Percentiles rank a stretch among this genome's conserved stretches.
Conservation (phyloP, 2,329 filamentous ascomycete genomes). For the Paraphaeosphaeria minitans region DNA sequence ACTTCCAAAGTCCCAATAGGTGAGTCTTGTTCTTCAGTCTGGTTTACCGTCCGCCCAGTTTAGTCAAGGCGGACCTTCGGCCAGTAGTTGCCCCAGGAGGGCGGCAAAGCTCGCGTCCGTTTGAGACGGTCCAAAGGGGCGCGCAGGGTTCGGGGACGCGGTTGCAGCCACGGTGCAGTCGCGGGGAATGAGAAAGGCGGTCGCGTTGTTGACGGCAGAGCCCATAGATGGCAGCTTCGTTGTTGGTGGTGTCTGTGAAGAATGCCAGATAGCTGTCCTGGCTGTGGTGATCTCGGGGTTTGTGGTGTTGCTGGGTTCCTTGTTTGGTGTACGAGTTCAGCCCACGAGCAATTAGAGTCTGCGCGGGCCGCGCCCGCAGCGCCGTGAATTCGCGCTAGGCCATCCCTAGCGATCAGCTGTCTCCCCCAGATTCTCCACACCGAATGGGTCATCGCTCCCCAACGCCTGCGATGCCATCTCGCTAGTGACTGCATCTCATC, state of each 20-base stretch:
- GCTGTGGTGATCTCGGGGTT: constrained; percentile 26
- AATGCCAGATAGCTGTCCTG: constrained; percentile 41
- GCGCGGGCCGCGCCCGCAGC: not conserved
- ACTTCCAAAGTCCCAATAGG: constrained; percentile 29
- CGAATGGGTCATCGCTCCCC: not conserved
- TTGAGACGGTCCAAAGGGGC: constrained; percentile 46
- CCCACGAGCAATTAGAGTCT: constrained; percentile 14
- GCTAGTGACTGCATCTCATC: not conserved
- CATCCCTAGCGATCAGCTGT: not conserved
- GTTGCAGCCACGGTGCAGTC: constrained; percentile 43
- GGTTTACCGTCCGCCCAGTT: constrained; percentile 57
- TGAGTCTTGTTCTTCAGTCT: constrained; percentile 19
- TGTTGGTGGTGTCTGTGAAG: constrained; percentile 24
- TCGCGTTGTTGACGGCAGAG: constrained; percentile 46
- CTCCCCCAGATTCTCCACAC: constrained; percentile 6
- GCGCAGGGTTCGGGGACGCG: constrained; percentile 38
- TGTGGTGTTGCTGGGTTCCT: constrained; percentile 22
- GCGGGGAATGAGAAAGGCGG: constrained; percentile 36
- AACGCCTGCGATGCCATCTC: not conserved
- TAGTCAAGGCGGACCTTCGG: constrained; percentile 57
- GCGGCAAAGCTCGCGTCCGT: constrained; percentile 55
- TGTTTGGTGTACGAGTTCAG: constrained; percentile 15
- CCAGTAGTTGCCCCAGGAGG: constrained; percentile 55
- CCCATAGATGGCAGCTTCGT: constrained; percentile 50
- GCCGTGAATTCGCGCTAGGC: constrained; percentile 1